Percentiles rank a stretch among this genome's conserved stretches.
Conservation (phyloP, 2,329 filamentous ascomycete species). For the Aurifilum marmelostoma region DNA sequence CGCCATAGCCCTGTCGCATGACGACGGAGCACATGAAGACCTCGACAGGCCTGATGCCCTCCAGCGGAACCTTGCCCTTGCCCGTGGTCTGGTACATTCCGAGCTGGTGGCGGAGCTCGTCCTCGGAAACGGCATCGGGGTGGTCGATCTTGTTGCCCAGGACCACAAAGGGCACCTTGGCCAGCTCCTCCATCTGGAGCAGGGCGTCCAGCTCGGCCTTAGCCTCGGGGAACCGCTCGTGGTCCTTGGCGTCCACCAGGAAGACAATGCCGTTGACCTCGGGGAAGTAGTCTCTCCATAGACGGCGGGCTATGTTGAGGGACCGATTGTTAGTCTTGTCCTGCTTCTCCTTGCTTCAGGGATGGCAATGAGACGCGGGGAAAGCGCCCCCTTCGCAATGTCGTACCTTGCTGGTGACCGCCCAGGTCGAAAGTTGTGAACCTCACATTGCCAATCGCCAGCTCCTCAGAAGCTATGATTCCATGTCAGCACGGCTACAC, state of each 20-base stretch:
- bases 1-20: conserved; percentile 94
- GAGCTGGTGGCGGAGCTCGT: conserved; percentile 88
- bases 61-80: conserved; percentile 87
- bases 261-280: conserved; percentile 97
- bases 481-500: conserved; percentile 27
- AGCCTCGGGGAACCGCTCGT: conserved; percentile 89
- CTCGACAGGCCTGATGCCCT: conserved; percentile 93
- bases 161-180: conserved; percentile 93
- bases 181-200: conserved; percentile 93
- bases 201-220: conserved; percentile 97
- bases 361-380: not conserved
- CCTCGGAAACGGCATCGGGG: conserved; percentile 91
- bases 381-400: too few species aligned
- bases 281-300: conserved; percentile 97
- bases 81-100: conserved; percentile 96
- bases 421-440: conserved; percentile 95
- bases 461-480: conserved; percentile 77
- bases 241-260: conserved; percentile 96
- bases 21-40: conserved; percentile 99
- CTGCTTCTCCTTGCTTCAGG: not conserved
- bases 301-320: conserved; percentile 69
- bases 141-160: conserved; percentile 99
- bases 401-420: conserved; percentile 84
- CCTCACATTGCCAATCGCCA: conserved; percentile 88
- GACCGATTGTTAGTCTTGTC: conserved; percentile 14